Percentiles rank a stretch among this genome's conserved stretches.
These are phyloP conservation scores for Pyracantha coccinea DNA, from an alignment of 331 rosid genomes.

Conservation along the genomic window DNA sequence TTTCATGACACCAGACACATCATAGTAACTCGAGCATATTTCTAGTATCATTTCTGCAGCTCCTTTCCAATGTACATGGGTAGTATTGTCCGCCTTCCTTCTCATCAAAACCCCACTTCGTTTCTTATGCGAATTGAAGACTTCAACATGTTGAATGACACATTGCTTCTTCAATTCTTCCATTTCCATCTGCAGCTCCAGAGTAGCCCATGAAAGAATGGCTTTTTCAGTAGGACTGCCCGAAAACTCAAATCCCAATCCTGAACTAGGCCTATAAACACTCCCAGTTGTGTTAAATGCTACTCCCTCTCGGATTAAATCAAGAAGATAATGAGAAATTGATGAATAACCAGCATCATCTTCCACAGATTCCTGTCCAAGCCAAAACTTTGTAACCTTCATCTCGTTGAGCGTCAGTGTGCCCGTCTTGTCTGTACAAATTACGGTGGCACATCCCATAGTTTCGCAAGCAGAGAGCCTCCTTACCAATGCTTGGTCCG, in stretches of 20 bases:
- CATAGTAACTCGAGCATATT: slow-evolving; percentile 33
- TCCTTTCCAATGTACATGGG: slow-evolving; percentile 41
- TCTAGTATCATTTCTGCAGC: slow-evolving; percentile 34
- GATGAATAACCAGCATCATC: neutral
- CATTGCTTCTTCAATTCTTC: neutral
- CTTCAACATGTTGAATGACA: slow-evolving; percentile 21
- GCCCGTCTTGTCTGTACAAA: slow-evolving; percentile 30
- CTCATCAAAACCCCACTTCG: slow-evolving; percentile 26
- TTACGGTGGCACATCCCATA: slow-evolving; percentile 26
- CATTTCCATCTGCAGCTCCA: slow-evolving; percentile 22
- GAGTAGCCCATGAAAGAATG: slow-evolving; percentile 34
- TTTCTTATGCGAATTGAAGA: slow-evolving; percentile 42
- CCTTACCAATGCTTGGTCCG: slow-evolving; percentile 20
- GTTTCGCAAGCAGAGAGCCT: slow-evolving; percentile 29
- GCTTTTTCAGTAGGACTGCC: slow-evolving; percentile 44
- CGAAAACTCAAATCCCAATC: slow-evolving; percentile 13
- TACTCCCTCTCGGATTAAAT: slow-evolving; percentile 18
- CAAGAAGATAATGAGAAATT: neutral
- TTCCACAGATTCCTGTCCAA: slow-evolving; percentile 4
- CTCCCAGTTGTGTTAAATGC: slow-evolving; percentile 35
- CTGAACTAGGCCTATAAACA: slow-evolving; percentile 11
- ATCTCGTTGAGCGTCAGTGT: slow-evolving; percentile 23
- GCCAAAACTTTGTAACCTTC: slow-evolving; percentile 25
- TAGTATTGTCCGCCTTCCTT: slow-evolving; percentile 15
- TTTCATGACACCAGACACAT: slow-evolving; percentile 7